A percentile compares a stretch with the other conserved stretches of the same genome.
phyloP scores from a whole-genome alignment of 768 basidiomycete genomes.

The Pholiota conissans region DNA sequence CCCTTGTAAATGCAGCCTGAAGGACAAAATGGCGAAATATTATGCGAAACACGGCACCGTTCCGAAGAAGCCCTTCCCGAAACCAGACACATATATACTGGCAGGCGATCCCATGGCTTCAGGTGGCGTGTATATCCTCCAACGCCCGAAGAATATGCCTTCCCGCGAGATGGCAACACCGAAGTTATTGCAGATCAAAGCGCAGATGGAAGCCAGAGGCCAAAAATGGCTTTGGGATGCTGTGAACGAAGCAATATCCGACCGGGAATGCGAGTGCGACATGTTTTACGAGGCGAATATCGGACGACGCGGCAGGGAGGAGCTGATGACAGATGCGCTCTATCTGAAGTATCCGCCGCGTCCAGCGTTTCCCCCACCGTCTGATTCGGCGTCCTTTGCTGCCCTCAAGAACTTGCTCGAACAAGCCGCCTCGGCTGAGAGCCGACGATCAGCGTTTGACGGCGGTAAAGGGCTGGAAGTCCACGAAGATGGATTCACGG shows the following conservation, averaged over 20 bases:
- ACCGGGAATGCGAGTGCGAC: no score
- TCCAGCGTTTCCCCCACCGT: neutral
- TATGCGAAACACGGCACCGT: neutral
- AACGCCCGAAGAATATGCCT: neutral
- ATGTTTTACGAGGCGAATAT: neutral
- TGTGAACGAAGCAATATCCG: neutral
- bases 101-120: neutral
- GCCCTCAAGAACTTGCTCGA: neutral
- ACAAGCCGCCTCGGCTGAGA: neutral
- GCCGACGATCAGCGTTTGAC: neutral
- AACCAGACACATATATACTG: neutral
- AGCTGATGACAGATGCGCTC: neutral
- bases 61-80: neutral
- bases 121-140: neutral
- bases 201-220: neutral
- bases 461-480: neutral
- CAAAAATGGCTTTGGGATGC: constrained; percentile 1
- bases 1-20: no score
- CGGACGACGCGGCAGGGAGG: neutral
- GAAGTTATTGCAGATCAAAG: neutral
- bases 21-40: neutral
- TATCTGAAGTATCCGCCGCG: neutral
- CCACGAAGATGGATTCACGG: neutral
- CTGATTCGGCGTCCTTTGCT: neutral
- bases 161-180: neutral